Evolutionary conservation across 371 early-diverging fungal genomes (phyloP), one percentile per base, ranked within the genome.

Genomic region (Smittium culicis): DNA sequence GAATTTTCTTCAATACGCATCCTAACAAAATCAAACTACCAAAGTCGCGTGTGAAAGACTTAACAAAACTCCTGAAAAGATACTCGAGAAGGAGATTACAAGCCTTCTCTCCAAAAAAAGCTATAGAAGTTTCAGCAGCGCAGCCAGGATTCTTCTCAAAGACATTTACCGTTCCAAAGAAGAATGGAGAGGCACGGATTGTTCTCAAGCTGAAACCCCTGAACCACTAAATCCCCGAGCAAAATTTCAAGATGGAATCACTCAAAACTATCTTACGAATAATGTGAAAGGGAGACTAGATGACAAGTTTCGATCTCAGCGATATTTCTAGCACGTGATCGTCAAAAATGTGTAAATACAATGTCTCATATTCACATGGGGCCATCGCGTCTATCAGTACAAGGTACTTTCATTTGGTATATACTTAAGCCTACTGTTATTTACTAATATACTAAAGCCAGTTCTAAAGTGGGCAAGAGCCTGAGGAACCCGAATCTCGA

Each of bases 1-100:
- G n/a, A 59, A 59, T 59, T 11, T 31, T n/a, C 60, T 59, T 14
- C n/a, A 59, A 54, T 59, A n/a, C n/a, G 60, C 60, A 59, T 59
- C 31, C 60, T 59, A 11, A 5, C 60, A 59, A 27, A 11, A 11
- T 59, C 60, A 59, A 59, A n/a, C 60, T 11, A 45, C 45, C 45
- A 45, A 45, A 45, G 45, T 45, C 45, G 5, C 11, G 45, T 20
- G 45, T 45, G 45, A 45, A 45, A 20, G 45, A 45, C 45, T 45
- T 45, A 20, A 45, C 5, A 20, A 45, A 45, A 20, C 45, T 45
- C 20, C 45, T 5, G 45, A 45, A 45, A 45, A 45, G 45, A 20
- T 45, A 45, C 20, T 45, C 45, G 45, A 20, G 45, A 45, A 45
- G 5, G 20, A 45, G 5, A 20, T 45, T 45, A 45, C 45, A 45